These are phyloP conservation scores for Microdochium paspali DNA, from an alignment of 2,329 filamentous ascomycete species.

Conservation along the genomic window DNA sequence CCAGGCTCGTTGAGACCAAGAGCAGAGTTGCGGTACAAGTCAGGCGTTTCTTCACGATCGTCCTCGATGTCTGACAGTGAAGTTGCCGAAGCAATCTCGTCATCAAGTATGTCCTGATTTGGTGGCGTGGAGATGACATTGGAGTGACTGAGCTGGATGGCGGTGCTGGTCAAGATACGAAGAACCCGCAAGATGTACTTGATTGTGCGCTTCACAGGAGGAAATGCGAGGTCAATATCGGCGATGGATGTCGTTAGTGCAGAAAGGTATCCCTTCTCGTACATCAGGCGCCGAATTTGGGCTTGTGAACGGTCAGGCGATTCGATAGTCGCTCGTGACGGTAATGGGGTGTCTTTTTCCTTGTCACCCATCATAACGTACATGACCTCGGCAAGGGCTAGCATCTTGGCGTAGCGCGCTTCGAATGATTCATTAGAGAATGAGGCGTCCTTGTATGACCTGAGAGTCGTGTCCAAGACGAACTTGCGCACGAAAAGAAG, in stretches of 20 bases:
- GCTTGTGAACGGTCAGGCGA: conserved; percentile 53
- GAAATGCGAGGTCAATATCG: conserved; percentile 92
- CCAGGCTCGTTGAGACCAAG: conserved; percentile 87
- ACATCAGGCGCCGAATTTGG: conserved; percentile 90
- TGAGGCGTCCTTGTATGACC: conserved; percentile 83
- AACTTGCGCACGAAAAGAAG: conserved; percentile 90
- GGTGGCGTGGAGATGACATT: conserved; percentile 62
- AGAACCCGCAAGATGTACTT: conserved; percentile 93
- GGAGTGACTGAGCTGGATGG: conserved; percentile 73
- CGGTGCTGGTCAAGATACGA: conserved; percentile 77
- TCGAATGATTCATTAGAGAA: conserved; percentile 72
- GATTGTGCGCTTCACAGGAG: conserved; percentile 83
- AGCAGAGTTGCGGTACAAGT: conserved; percentile 93
- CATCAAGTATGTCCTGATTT: conserved; percentile 62
- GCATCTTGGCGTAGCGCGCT: conserved; percentile 76
- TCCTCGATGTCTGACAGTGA: conserved; percentile 84
- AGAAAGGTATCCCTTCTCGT: conserved; percentile 90
- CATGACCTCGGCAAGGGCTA: conserved; percentile 85
- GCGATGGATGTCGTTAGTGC: conserved; percentile 86
- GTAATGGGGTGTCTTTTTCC: conserved; percentile 45
- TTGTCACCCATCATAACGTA: conserved; percentile 81
- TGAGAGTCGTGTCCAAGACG: conserved; percentile 85
- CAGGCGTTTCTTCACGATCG: conserved; percentile 87
- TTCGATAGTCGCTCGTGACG: conserved; percentile 20
- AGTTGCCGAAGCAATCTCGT: conserved; percentile 79